Evolutionary conservation across 2,329 filamentous ascomycete genomes (phyloP).

Genomic region (Aspergillus intermedius): DNA sequence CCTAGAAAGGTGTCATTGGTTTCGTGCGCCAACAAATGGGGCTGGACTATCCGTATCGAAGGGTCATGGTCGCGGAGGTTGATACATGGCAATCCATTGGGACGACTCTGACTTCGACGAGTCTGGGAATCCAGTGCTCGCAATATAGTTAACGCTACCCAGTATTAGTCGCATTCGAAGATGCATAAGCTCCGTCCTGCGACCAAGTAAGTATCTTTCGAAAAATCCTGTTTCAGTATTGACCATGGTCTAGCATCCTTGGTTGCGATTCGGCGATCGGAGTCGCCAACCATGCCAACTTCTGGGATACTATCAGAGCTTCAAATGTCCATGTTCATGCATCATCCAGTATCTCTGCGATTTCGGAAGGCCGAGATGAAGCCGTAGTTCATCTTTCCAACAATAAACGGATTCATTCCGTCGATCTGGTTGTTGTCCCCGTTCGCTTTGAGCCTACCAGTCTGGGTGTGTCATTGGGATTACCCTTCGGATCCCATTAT

Average conservation of each 20-base stretch:
- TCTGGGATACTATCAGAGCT: neutral
- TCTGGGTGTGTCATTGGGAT: conserved; percentile 3
- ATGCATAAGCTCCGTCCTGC: neutral
- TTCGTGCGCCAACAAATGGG: neutral
- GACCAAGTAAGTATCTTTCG: neutral
- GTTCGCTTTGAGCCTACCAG: conserved; percentile 11
- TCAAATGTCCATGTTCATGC: neutral
- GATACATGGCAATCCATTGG: neutral
- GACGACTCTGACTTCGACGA: neutral
- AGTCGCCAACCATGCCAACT: neutral
- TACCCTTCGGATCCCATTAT: neutral
- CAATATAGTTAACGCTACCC: neutral
- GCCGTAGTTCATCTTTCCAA: neutral
- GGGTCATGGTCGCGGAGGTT: neutral
- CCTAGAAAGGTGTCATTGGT: neutral
- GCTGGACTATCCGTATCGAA: neutral
- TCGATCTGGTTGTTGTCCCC: conserved; percentile 16
- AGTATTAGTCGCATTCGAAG: neutral
- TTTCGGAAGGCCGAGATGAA: neutral
- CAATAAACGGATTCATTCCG: neutral
- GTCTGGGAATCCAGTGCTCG: neutral
- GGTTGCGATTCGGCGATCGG: neutral
- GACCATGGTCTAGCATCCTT: neutral
- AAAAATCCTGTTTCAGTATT: neutral
- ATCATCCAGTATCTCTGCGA: neutral